Evolutionary conservation across 768 basidiomycete genomes (phyloP).

Genomic region (Pisolithus sp.): DNA sequence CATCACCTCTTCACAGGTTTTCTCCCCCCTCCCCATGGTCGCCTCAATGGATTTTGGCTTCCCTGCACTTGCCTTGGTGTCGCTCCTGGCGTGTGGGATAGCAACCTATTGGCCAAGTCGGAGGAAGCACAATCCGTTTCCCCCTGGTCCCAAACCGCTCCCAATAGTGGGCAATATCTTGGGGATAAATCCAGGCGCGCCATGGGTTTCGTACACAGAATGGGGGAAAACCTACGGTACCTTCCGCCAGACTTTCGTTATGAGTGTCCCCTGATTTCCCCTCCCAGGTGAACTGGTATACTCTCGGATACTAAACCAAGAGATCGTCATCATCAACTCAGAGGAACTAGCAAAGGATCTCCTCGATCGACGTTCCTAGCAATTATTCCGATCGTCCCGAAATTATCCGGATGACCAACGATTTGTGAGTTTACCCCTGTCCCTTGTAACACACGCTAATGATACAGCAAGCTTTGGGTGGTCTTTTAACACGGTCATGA

Average conservation of each 20-base stretch:
- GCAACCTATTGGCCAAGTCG: slow-evolving; percentile 3
- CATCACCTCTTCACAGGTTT: not conserved
- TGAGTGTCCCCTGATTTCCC: not conserved
- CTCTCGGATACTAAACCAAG: slow-evolving; percentile 30
- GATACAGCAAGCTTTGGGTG: slow-evolving; percentile 20
- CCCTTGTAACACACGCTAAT: not conserved
- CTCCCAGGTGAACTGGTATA: slow-evolving; percentile 32
- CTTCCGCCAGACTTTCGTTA: slow-evolving; percentile 2
- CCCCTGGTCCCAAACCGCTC: slow-evolving; percentile 48
- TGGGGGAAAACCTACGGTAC: slow-evolving; percentile 29
- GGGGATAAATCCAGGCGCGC: slow-evolving; percentile 19
- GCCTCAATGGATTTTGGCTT: slow-evolving; percentile 10
- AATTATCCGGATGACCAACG: slow-evolving; percentile 21
- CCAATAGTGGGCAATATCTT: slow-evolving; percentile 26
- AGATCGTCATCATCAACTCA: slow-evolving; percentile 37
- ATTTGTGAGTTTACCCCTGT: slow-evolving; percentile 16
- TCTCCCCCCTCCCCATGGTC: not conserved
- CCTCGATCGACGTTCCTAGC: slow-evolving; percentile 37
- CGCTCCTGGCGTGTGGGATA: slow-evolving; percentile 5
- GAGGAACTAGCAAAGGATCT: slow-evolving; percentile 34
- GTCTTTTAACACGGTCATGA: slow-evolving; percentile 24
- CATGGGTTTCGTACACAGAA: slow-evolving; percentile 27
- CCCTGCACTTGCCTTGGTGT: slow-evolving; percentile 6
- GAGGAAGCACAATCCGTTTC: slow-evolving; percentile 23
- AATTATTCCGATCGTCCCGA: slow-evolving; percentile 40